A percentile compares a stretch with the other conserved stretches of the same genome.
phyloP scores from a whole-genome alignment of 2,329 filamentous ascomycete species.

The Camillea tinctor region DNA sequence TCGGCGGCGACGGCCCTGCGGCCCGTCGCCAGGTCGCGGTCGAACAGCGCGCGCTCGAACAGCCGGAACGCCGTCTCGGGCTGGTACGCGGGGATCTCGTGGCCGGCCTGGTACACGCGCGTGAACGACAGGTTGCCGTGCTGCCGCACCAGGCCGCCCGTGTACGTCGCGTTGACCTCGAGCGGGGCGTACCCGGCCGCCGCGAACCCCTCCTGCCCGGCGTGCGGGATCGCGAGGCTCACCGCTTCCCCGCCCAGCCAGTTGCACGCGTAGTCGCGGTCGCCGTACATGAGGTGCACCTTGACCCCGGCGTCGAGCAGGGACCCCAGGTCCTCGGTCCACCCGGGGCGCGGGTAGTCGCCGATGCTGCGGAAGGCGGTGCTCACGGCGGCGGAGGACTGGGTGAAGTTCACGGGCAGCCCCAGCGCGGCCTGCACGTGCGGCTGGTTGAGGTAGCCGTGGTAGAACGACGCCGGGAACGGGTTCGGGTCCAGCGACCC shows the following conservation, averaged over 20 bases:
- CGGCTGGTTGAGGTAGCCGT: conserved; percentile 55
- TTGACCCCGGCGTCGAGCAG: conserved; percentile 57
- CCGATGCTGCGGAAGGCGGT: conserved; percentile 41
- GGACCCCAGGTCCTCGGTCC: conserved; percentile 46
- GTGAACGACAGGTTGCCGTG: conserved; percentile 65
- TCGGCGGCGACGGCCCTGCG: conserved; percentile 49
- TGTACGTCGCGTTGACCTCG: conserved; percentile 57
- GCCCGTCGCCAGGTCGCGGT: conserved; percentile 50
- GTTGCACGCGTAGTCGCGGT: conserved; percentile 56
- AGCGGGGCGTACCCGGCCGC: conserved; percentile 65
- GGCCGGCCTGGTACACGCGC: conserved; percentile 57
- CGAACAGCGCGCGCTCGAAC: conserved; percentile 52
- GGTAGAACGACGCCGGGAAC: conserved; percentile 51
- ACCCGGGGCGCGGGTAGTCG: conserved; percentile 34
- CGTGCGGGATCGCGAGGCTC: conserved; percentile 48
- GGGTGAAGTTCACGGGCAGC: conserved; percentile 58
- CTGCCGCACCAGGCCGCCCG: conserved; percentile 67
- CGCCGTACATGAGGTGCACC: conserved; percentile 57
- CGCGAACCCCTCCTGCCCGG: conserved; percentile 41
- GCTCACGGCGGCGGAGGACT: conserved; percentile 41
- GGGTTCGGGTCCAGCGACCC: conserved; percentile 49
- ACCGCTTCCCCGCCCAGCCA: conserved; percentile 57
- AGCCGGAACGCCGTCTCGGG: conserved; percentile 48
- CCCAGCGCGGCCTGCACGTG: conserved; percentile 58
- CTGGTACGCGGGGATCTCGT: conserved; percentile 54